Conservation (phyloP, 2,329 filamentous ascomycete genomes). For the Fusarium buharicum region DNA sequence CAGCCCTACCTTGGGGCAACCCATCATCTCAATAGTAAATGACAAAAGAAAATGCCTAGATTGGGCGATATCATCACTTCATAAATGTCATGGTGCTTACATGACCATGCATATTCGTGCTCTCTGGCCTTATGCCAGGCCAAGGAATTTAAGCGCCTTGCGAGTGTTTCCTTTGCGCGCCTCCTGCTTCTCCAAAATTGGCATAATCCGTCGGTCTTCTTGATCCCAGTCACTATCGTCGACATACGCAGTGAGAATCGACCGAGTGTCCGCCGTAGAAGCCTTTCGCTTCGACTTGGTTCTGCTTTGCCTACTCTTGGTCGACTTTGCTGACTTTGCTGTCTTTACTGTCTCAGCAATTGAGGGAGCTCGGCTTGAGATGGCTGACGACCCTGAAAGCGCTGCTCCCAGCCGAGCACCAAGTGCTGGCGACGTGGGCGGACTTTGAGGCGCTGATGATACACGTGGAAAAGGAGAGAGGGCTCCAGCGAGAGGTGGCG, state of each 20-base stretch:
- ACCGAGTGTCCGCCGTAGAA: constrained; percentile 44
- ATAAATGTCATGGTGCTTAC: constrained; percentile 15
- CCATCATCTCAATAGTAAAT: constrained; percentile 8
- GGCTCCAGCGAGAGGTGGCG: constrained; percentile 46
- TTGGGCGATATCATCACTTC: constrained; percentile 39
- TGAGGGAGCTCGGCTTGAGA: constrained; percentile 47
- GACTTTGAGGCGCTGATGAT: constrained; percentile 37
- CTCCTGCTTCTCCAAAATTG: constrained; percentile 54
- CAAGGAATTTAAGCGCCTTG: constrained; percentile 66
- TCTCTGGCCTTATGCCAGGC: constrained; percentile 49
- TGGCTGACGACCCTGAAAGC: constrained; percentile 18
- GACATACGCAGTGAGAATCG: constrained; percentile 51
- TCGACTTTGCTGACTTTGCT: constrained; percentile 46
- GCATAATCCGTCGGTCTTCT: constrained; percentile 65
- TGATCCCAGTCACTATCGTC: constrained; percentile 57
- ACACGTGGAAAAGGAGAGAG: constrained; percentile 48
- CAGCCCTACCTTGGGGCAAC: constrained; percentile 8
- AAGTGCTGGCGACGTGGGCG: constrained; percentile 34
- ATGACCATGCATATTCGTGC: constrained; percentile 1
- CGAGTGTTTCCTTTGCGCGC: constrained; percentile 56
- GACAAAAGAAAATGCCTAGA: constrained; percentile 28
- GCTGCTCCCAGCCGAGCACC: constrained; percentile 18
- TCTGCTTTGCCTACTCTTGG: constrained; percentile 46
- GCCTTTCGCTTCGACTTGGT: constrained; percentile 44
- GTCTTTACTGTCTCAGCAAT: constrained; percentile 48